Conservation (phyloP, 495 filamentous ascomycete species). For the Neurospora sp. region DNA sequence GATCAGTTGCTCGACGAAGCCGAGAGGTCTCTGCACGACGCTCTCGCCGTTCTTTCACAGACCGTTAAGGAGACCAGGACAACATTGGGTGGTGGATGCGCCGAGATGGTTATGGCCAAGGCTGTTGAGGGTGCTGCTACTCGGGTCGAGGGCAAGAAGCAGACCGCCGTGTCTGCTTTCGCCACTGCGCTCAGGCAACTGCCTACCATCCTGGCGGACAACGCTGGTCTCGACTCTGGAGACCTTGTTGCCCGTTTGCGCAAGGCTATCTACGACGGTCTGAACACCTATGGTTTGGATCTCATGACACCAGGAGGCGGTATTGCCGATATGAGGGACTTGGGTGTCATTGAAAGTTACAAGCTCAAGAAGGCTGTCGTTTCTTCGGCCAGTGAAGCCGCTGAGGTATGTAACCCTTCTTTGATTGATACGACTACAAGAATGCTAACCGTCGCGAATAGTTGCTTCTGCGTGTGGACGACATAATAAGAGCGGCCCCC, state of each 20-base stretch:
- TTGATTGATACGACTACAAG: not conserved
- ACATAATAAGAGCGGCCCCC: constrained; percentile 31
- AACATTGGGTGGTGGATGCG: constrained; percentile 90
- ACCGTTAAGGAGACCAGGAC: constrained; percentile 91
- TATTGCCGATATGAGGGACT: constrained; percentile 90
- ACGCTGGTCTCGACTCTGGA: constrained; percentile 89
- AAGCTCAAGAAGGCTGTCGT: constrained; percentile 97
- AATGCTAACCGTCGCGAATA: constrained; percentile 10
- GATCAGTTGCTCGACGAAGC: constrained; percentile 96
- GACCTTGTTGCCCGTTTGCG: constrained; percentile 87
- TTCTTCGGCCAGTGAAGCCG: constrained; percentile 86
- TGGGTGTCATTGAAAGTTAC: constrained; percentile 95
- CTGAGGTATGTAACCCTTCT: constrained; percentile 57
- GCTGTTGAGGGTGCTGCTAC: constrained; percentile 91
- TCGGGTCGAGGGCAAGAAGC: constrained; percentile 93
- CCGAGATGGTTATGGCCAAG: constrained; percentile 98
- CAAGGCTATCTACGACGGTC: constrained; percentile 86
- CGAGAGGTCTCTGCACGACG: constrained; percentile 91
- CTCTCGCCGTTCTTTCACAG: constrained; percentile 91
- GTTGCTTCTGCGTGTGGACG: constrained; percentile 27
- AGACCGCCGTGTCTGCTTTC: constrained; percentile 84
- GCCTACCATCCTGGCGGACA: constrained; percentile 94
- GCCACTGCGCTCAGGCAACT: constrained; percentile 82
- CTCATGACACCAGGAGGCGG: constrained; percentile 82
- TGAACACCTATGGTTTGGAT: constrained; percentile 86